Evolutionary conservation across 75 land plant species (phyloP).

Genomic region (Selaginella moellendorffii): DNA sequence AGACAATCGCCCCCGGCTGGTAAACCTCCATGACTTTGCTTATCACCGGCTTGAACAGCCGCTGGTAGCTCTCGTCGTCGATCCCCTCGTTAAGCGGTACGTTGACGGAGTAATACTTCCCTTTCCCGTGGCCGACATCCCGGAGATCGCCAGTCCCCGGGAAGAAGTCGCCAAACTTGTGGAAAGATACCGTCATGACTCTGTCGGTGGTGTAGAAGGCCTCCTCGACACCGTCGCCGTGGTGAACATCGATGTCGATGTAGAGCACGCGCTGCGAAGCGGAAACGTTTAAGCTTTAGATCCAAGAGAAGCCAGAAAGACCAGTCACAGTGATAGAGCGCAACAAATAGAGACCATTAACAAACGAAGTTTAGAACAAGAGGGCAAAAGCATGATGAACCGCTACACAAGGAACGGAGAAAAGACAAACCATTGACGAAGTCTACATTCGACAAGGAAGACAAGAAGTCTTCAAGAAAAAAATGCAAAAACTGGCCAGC

Average conservation of each 20-base stretch:
- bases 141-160: slow-evolving; percentile 64
- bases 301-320: neutral
- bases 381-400: too few relatives aligned
- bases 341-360: too few relatives aligned
- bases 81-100: slow-evolving; percentile 68
- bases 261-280: slow-evolving; percentile 59
- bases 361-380: too few relatives aligned
- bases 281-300: slow-evolving; percentile 9
- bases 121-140: slow-evolving; percentile 44
- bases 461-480: too few relatives aligned
- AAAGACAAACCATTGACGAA: too few relatives aligned
- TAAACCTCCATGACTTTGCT: slow-evolving; percentile 61
- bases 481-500: too few relatives aligned
- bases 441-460: too few relatives aligned
- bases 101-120: slow-evolving; percentile 60
- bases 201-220: slow-evolving; percentile 68
- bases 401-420: too few relatives aligned
- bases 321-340: too few relatives aligned
- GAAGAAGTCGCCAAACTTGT: slow-evolving; percentile 74
- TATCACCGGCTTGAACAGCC: slow-evolving; percentile 52
- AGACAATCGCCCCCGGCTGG: slow-evolving; percentile 62
- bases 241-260: slow-evolving; percentile 76
- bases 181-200: slow-evolving; percentile 80
- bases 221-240: slow-evolving; percentile 84
- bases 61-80: slow-evolving; percentile 55